These are phyloP conservation scores for Populus hybrid DNA, from an alignment of 441 rosid species.

Conservation along the genomic window DNA sequence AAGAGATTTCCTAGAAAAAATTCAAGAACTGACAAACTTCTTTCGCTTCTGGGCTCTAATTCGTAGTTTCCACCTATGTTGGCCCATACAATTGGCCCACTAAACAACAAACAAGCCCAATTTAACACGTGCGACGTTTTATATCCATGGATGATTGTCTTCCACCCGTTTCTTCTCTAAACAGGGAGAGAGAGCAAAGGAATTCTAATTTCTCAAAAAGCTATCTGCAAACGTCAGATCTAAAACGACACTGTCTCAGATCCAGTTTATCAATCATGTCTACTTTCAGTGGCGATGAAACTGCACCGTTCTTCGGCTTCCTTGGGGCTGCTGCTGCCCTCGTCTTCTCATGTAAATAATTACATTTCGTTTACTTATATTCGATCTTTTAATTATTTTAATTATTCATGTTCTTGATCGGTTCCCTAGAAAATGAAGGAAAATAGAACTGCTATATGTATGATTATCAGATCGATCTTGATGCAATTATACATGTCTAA, in stretches of 20 bases:
- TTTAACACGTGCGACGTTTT: background rate
- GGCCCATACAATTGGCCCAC: no score
- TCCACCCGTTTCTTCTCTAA: slow-evolving; percentile 5
- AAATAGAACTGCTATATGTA: background rate
- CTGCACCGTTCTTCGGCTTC: slow-evolving; percentile 85
- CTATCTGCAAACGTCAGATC: slow-evolving; percentile 22
- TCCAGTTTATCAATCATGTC: slow-evolving; percentile 31
- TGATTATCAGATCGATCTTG: slow-evolving; percentile 6
- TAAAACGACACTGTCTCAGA: slow-evolving; percentile 25
- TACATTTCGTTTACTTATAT: background rate
- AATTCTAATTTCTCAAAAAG: background rate
- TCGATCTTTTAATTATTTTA: background rate
- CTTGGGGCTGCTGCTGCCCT: slow-evolving; percentile 79
- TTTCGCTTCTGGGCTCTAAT: no score
- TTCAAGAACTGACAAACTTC: no score
- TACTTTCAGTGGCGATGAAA: slow-evolving; percentile 66
- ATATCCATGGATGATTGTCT: background rate
- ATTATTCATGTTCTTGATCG: background rate
- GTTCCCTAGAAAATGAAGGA: background rate
- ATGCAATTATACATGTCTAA: background rate
- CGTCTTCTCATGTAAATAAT: slow-evolving; percentile 61
- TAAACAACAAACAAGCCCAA: background rate
- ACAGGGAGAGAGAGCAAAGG: background rate
- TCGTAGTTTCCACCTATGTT: no score
- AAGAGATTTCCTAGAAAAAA: no score